Base-by-base conservation (phyloP, 2,329 filamentous ascomycete species). In the Penicillium occitanis region DNA sequence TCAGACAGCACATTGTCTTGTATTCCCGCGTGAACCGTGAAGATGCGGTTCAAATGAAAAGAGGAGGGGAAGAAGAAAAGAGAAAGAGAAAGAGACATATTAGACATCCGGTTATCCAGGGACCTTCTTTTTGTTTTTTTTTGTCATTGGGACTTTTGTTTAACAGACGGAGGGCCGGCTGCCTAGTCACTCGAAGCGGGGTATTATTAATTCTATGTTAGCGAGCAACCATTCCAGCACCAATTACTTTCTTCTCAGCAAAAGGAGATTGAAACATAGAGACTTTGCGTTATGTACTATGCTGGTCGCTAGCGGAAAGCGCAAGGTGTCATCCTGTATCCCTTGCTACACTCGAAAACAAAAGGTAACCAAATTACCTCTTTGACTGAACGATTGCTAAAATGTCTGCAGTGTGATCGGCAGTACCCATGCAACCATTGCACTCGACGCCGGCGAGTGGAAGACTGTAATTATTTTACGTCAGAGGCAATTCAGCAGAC, bases 331-430 rank as follows among this genome's bases (percentile, higher is more conserved):
- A 13, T 44, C 57, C 11, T 60, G 57, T 25, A 60, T 60, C 10
- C 57, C 57, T 28, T 60, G 57, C 37, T 46, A 60, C 25, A 60
- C 57, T 13, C 57, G 57, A 17, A 60, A 60, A 60, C 57, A 60
- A 46, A 60, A 60, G 19, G 57, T 60, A 44, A n/a, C 7, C 6
- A 44, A n/a, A 11, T 17, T 28, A 25, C 35, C 22, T 13, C 10
- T 14, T 2, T 40, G 7, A n/a, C 22, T 14, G 4, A 19, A 48
- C 44, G 22, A 25, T 5, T 48, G 4, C 19, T 60, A 13, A n/a
- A 42, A 1, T 25, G 5, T 60, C 11, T 60, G 11, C 19, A 60
- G 57, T 60, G 57, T 37, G 22, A 42, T 19, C 33, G 57, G 7
- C 14, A 60, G 37, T 60, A 60, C 37, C 57, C 57, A 42, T 60